phyloP scores from a whole-genome alignment of 768 basidiomycete species.

The Lactarius akahatsu region DNA sequence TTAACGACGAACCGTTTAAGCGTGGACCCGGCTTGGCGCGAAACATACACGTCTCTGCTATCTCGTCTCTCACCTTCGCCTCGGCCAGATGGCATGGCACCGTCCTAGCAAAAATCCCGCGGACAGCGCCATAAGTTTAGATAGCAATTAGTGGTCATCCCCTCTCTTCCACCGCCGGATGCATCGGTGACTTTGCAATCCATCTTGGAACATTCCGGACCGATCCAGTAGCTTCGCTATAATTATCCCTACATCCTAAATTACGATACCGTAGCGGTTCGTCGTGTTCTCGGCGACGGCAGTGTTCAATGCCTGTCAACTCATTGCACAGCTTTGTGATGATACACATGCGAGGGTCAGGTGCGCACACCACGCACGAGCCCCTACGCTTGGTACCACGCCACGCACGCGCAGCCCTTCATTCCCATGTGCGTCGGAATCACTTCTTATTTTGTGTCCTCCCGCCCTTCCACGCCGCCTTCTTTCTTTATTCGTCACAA shows the following conservation, averaged over 20 bases:
- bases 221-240: neutral
- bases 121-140: neutral
- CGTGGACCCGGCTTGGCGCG: neutral
- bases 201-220: conserved; percentile 8
- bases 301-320: neutral
- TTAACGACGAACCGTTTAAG: neutral
- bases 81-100: neutral
- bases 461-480: neutral
- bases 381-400: neutral
- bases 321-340: conserved; percentile 1
- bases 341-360: conserved; percentile 15
- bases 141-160: neutral
- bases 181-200: neutral
- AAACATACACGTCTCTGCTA: neutral
- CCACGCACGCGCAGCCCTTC: conserved; percentile 1
- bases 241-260: neutral
- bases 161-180: neutral
- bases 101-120: neutral
- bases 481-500: neutral
- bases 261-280: neutral
- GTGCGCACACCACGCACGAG: conserved; percentile 5
- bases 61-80: neutral
- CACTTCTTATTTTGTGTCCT: neutral
- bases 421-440: conserved; percentile 17
- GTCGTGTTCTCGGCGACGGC: neutral